Base-by-base conservation (phyloP, 306 rosid genomes). In the Delonix regia region DNA sequence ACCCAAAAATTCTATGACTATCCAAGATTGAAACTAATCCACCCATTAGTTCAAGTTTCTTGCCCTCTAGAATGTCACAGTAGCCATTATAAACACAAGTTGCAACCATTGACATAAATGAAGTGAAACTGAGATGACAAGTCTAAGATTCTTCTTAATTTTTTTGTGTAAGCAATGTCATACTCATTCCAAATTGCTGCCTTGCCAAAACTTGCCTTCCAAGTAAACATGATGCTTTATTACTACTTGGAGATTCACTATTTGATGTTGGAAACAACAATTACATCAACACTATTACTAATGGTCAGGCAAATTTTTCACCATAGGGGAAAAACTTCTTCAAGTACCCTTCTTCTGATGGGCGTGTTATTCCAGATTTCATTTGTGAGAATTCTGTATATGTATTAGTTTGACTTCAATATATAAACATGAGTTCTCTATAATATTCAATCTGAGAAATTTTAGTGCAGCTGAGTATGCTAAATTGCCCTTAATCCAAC, bases 301-400 rank as follows among this genome's bases (percentile, higher is more conserved):
- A 0, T 0, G n/a, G 7, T 7, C n/a, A 30, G 15, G 84, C 86
- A 5, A 85, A 82, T 45, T 79, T 44, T 33, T 9, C 7, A 5
- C 94, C 94, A 1, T 87, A 89, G 18, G 94, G 90, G 2, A 68
- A 82, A 25, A 83, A 86, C 80, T 87, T 82, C 83, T 89, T 85
- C 73, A 80, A 83, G 4, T 78, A 41, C 51, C 87, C 90, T 7
- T 48, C 76, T 55, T 82, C 78, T 4, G 86, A 87, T 59, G 91
- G 94, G 7, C 87, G 87, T 8, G 2, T 84, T 0, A 2, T 87
- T 25, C 87, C 88, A 12, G 77, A 24, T 82, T 87, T 85, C 69
- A 68, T 85, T 9, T 87, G 89, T 87, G 77, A 49, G 30, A 71
- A 27, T 15, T n/a, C n/a, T 52, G 41, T 4, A 36, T 3, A 36